A percentile compares a stretch with the other conserved stretches of the same genome.
phyloP scores from a whole-genome alignment of 768 basidiomycete species.

The Lactarius vividus region DNA sequence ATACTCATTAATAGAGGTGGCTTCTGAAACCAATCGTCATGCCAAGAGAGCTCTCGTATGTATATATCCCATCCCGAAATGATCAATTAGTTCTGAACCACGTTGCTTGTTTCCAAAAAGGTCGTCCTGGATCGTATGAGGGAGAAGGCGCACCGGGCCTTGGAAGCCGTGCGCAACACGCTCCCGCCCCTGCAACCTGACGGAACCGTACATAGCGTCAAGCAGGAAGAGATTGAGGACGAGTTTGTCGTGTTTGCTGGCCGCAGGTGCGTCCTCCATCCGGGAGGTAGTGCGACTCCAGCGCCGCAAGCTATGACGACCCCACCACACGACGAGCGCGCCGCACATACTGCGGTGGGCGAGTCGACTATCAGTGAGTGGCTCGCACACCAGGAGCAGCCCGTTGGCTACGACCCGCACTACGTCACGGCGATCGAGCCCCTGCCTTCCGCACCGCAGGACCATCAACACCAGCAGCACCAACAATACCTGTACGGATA shows the following conservation, averaged over 20 bases:
- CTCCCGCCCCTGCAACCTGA: constrained; percentile 32
- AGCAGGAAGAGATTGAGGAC: constrained; percentile 55
- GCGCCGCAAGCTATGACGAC: neutral
- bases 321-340: constrained; percentile 5
- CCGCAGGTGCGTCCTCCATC: constrained; percentile 58
- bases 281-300: constrained; percentile 35
- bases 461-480: constrained; percentile 1
- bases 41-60: constrained; percentile 65
- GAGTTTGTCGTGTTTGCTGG: constrained; percentile 71
- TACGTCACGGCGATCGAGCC: constrained; percentile 11
- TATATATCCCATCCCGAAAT: constrained; percentile 11
- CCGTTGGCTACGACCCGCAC: constrained; percentile 11
- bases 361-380: constrained; percentile 18
- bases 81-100: neutral
- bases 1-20: constrained; percentile 62
- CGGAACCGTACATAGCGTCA: constrained; percentile 45
- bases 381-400: constrained; percentile 13
- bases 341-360: neutral
- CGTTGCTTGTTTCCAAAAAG: constrained; percentile 35
- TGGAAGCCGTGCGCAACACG: constrained; percentile 42
- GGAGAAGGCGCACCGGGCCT: constrained; percentile 61
- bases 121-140: constrained; percentile 57
- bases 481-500: constrained; percentile 16
- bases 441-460: neutral
- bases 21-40: constrained; percentile 54